A percentile compares a stretch with the other conserved stretches of the same genome.
Evolutionary conservation across 495 filamentous ascomycete genomes (phyloP).

Genomic region (Penicillium cinerascens): DNA sequence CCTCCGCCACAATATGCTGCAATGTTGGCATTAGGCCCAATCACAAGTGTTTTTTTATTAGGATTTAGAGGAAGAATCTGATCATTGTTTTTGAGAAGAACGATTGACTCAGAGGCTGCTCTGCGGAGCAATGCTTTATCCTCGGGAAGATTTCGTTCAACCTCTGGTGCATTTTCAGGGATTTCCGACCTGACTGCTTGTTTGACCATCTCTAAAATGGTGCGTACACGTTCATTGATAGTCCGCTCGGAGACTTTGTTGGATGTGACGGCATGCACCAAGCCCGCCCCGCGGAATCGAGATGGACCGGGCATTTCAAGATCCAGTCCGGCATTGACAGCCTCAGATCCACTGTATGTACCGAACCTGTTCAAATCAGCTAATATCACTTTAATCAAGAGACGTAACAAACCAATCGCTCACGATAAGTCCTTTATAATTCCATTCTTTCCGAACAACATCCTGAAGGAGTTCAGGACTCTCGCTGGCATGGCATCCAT

Average conservation of each 20-base stretch:
- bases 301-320: constrained; percentile 70
- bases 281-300: constrained; percentile 51
- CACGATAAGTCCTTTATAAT: constrained; percentile 64
- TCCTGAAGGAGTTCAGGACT: constrained; percentile 53
- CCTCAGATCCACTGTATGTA: constrained; percentile 64
- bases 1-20: constrained; percentile 79
- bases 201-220: constrained; percentile 57
- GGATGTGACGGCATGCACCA: constrained; percentile 49
- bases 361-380: constrained; percentile 43
- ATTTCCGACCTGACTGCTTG: constrained; percentile 53
- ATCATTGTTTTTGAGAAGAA: constrained; percentile 74
- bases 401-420: constrained; percentile 60
- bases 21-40: constrained; percentile 75
- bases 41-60: constrained; percentile 63
- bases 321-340: constrained; percentile 66
- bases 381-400: background rate
- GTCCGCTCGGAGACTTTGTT: constrained; percentile 51
- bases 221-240: constrained; percentile 55
- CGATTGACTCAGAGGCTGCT: constrained; percentile 67
- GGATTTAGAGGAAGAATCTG: constrained; percentile 61
- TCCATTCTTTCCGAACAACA: constrained; percentile 67
- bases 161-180: constrained; percentile 50
- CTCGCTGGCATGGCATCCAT: constrained; percentile 64
- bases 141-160: constrained; percentile 56
- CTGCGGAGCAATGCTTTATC: constrained; percentile 63